A percentile compares a stretch with the other conserved stretches of the same genome.
phyloP scores from a whole-genome alignment of 2,329 filamentous ascomycete genomes.

The Rhinocladiella similis region DNA sequence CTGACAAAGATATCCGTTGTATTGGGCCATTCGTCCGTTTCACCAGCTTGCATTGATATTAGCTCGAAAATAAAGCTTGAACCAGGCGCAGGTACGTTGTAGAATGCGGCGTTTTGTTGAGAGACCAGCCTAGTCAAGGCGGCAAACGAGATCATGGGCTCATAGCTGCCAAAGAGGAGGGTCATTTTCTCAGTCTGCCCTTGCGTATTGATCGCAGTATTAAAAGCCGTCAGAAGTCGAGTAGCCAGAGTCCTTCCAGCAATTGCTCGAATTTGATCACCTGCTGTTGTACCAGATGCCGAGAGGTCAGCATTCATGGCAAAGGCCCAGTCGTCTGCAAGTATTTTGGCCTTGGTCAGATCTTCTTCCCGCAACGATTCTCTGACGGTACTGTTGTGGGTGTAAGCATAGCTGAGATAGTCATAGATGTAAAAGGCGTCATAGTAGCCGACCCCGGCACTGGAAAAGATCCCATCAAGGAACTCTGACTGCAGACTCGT shows the following conservation, averaged over 20 bases:
- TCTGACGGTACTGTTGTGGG: constrained; percentile 51
- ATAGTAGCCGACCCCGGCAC: constrained; percentile 46
- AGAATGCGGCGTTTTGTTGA: constrained; percentile 44
- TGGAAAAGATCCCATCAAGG: constrained; percentile 44
- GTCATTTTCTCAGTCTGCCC: constrained; percentile 46
- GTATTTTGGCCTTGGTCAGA: constrained; percentile 29
- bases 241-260: constrained; percentile 45
- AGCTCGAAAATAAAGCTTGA: constrained; percentile 55
- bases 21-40: constrained; percentile 39
- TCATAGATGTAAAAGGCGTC: constrained; percentile 58
- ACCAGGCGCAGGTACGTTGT: constrained; percentile 50
- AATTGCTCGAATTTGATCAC: constrained; percentile 38
- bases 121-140: constrained; percentile 43
- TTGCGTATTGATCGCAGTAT: constrained; percentile 38
- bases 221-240: constrained; percentile 40
- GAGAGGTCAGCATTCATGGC: constrained; percentile 41
- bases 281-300: constrained; percentile 19
- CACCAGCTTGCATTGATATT: constrained; percentile 43
- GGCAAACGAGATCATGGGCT: constrained; percentile 54
- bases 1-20: constrained; percentile 53
- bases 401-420: constrained; percentile 55
- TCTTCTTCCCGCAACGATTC: constrained; percentile 34
- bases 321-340: constrained; percentile 53
- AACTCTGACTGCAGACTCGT: constrained; percentile 43
- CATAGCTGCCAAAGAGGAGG: constrained; percentile 51